Evolutionary conservation across 768 basidiomycete genomes (phyloP).

Genomic region (Rhodotorula diobovata): DNA sequence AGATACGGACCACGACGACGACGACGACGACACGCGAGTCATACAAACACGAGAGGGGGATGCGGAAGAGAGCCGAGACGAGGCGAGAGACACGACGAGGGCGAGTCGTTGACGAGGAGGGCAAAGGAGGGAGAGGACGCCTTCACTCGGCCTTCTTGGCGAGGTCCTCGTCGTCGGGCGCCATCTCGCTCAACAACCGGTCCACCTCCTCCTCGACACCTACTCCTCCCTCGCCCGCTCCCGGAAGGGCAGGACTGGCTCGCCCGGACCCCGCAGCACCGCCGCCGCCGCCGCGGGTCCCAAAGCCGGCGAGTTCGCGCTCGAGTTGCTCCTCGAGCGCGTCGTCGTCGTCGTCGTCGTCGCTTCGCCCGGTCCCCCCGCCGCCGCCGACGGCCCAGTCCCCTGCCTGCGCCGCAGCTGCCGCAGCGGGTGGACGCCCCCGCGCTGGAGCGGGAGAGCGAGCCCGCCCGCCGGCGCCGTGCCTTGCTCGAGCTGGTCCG

Average conservation of each 20-base stretch:
- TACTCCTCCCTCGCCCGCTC: background rate
- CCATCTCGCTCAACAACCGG: constrained; percentile 35
- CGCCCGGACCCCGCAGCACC: no score
- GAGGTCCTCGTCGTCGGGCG: background rate
- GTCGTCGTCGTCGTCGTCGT: background rate
- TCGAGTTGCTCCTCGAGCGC: background rate
- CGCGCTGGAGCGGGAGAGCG: background rate
- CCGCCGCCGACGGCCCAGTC: constrained; percentile 21
- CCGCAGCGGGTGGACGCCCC: constrained; percentile 26
- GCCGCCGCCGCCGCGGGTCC: background rate
- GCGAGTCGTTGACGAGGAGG: background rate
- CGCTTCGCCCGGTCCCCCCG: background rate
- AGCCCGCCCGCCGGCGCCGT: background rate
- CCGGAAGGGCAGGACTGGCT: background rate
- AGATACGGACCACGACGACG: no score
- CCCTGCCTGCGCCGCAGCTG: constrained; percentile 21
- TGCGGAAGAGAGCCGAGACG: background rate
- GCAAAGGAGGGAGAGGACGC: background rate
- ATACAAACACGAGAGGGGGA: background rate
- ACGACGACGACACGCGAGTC: background rate
- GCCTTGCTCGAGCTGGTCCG: constrained; percentile 11
- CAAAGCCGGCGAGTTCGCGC: background rate
- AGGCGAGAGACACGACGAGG: no score
- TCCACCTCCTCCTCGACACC: constrained; percentile 36
- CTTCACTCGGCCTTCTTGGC: background rate